Base-by-base conservation (phyloP, 2,329 filamentous ascomycete genomes). In the Aspergillus cejpii region DNA sequence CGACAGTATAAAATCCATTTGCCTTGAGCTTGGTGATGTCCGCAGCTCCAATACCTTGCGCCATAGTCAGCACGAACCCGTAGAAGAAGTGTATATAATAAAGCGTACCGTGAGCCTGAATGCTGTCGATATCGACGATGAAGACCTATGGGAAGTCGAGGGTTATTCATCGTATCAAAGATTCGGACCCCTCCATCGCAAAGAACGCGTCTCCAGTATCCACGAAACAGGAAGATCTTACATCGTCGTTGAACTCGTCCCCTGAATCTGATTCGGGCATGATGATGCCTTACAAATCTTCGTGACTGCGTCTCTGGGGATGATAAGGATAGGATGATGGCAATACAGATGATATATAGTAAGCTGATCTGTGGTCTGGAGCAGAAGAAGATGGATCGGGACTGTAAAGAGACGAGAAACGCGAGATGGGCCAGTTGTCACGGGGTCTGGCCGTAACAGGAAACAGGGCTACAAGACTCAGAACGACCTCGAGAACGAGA, bases 21-120 rank as follows among this genome's bases (percentile, higher is more conserved):
- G 70, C 64, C 61, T 82, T 84, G 39, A 85, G 68, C 62, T 84
- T 85, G 6, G 72, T 70, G 52, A 85, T 84, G 58, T 85, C 82
- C 2, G 78, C 73, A 24, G 77, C 79, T 44, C 78, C 77, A 52
- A 85, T 80, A 33, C 81, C 77, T 78, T 34, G 43, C 15, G 14
- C 23, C 23, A 11, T 21, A 24, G 27, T 48, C 17, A 44, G 27
- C 11, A 11, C 19, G 37, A 27, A 40, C 15, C n/a, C n/a, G 7
- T 5, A 31, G 17, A 24, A 28, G 12, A 15, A 10, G 10, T 12
- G 14, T 2, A 17, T 20, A 11, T 26, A 14, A 8, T 26, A 31
- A 20, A 42, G 10, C 39, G 33, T 64, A 77, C 78, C 82, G 61
- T 85, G 80, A 26, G 77, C 73, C 62, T 84, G 81, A 24, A 85